These are phyloP conservation scores for Chiua virens DNA, from an alignment of 768 basidiomycete species.

Conservation along the genomic window DNA sequence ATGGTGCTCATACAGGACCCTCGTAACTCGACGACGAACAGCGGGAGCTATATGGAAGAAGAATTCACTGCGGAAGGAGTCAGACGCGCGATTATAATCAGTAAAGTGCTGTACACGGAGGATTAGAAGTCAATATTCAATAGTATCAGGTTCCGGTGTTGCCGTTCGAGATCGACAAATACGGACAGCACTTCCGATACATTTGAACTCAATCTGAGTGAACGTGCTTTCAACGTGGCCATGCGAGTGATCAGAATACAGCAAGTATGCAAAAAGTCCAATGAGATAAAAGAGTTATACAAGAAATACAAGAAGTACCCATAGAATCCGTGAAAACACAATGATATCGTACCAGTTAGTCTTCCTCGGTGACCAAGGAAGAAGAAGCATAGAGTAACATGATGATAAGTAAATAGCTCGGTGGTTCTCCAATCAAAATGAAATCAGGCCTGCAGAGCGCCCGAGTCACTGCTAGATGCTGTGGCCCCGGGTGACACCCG, in stretches of 20 bases:
- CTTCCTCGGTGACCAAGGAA: not conserved
- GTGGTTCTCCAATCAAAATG: not conserved
- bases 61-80: slow-evolving; percentile 37
- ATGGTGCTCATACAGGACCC: slow-evolving; percentile 47
- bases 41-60: slow-evolving; percentile 45
- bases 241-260: not conserved
- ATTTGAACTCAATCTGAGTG: not conserved
- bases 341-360: slow-evolving; percentile 13
- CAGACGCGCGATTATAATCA: slow-evolving; percentile 39
- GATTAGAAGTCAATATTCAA: slow-evolving; percentile 26
- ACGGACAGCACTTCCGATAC: not conserved
- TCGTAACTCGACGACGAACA: slow-evolving; percentile 27
- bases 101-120: slow-evolving; percentile 35
- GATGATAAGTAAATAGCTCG: not conserved
- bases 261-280: not conserved
- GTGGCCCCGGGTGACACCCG: slow-evolving; percentile 20
- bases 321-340: not conserved
- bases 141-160: too few species aligned
- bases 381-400: slow-evolving; percentile 9
- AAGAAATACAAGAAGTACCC: not conserved
- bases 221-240: too few species aligned
- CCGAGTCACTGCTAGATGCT: slow-evolving; percentile 6
- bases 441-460: not conserved
- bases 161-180: not conserved
- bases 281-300: not conserved